Conservation (phyloP, 1,139 yeast genomes). For the Zygosaccharomyces sapae region DNA sequence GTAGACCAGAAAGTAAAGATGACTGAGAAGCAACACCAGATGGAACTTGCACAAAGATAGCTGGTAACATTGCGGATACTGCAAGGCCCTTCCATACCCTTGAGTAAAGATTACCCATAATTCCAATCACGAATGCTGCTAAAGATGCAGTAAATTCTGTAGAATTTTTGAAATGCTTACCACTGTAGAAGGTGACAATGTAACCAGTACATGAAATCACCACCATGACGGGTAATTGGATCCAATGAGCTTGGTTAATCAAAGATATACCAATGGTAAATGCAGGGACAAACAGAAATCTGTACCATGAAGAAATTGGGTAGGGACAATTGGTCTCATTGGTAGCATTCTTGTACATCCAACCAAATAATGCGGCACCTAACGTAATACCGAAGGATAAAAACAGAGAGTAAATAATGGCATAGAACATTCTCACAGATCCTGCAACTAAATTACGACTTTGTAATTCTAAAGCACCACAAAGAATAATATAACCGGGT, state of each 20-base stretch:
- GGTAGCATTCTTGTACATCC: slow-evolving; percentile 76
- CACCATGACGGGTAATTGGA: slow-evolving; percentile 80
- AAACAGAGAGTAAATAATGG: slow-evolving; percentile 84
- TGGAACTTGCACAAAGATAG: slow-evolving; percentile 91
- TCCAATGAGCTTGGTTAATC: slow-evolving; percentile 77
- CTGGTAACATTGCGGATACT: slow-evolving; percentile 93
- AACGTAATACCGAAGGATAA: slow-evolving; percentile 90
- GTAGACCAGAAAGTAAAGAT: slow-evolving; percentile 73
- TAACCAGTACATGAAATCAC: slow-evolving; percentile 74
- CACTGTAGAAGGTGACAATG: slow-evolving; percentile 77
- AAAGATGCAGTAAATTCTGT: slow-evolving; percentile 84
- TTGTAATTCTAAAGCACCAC: slow-evolving; percentile 89
- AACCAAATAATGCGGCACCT: slow-evolving; percentile 90
- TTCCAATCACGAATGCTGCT: slow-evolving; percentile 87
- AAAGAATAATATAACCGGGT: slow-evolving; percentile 87
- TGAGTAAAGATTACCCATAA: slow-evolving; percentile 84
- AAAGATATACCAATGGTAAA: slow-evolving; percentile 70
- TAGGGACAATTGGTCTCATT: slow-evolving; percentile 53
- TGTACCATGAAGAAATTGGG: slow-evolving; percentile 58
- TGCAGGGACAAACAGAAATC: slow-evolving; percentile 75
- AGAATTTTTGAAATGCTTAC: slow-evolving; percentile 64
- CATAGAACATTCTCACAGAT: slow-evolving; percentile 92
- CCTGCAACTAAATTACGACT: slow-evolving; percentile 90
- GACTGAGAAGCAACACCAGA: slow-evolving; percentile 91
- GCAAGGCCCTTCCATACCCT: slow-evolving; percentile 91